Evolutionary conservation across 2,329 filamentous ascomycete species (phyloP).

Genomic region (Thelonectria olida): DNA sequence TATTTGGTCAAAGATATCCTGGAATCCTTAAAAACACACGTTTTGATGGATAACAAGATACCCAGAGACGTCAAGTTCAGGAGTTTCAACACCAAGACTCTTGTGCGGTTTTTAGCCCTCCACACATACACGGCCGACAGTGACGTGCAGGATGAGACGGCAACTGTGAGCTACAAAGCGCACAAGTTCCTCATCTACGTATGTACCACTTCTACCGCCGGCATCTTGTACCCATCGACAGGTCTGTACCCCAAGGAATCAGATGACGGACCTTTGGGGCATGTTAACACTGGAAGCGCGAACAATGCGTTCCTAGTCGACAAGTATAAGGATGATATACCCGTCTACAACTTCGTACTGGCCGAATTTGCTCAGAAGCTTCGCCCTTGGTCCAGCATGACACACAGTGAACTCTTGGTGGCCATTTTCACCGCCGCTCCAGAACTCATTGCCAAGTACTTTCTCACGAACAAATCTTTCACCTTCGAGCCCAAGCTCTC

Average conservation of each 20-base stretch:
- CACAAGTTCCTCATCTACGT: slow-evolving; percentile 80
- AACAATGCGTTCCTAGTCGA: slow-evolving; percentile 77
- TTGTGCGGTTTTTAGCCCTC: slow-evolving; percentile 76
- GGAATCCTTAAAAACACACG: slow-evolving; percentile 71
- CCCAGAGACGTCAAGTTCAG: slow-evolving; percentile 78
- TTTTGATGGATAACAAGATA: slow-evolving; percentile 80
- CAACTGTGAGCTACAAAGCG: slow-evolving; percentile 70
- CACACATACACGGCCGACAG: slow-evolving; percentile 68
- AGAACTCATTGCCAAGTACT: slow-evolving; percentile 89
- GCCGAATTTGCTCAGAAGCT: slow-evolving; percentile 82
- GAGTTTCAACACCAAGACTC: slow-evolving; percentile 77
- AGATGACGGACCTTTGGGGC: slow-evolving; percentile 54
- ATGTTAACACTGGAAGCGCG: slow-evolving; percentile 59
- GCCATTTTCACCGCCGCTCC: slow-evolving; percentile 83
- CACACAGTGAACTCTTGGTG: slow-evolving; percentile 83
- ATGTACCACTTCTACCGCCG: slow-evolving; percentile 78
- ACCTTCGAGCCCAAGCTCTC: slow-evolving; percentile 91
- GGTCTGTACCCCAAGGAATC: slow-evolving; percentile 87
- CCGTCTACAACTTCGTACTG: slow-evolving; percentile 81
- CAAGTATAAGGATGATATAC: slow-evolving; percentile 71
- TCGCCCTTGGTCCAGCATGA: slow-evolving; percentile 81
- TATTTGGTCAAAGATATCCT: slow-evolving; percentile 80
- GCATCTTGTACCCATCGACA: slow-evolving; percentile 77
- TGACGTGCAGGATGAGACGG: slow-evolving; percentile 51
- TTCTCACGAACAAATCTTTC: slow-evolving; percentile 80